A percentile compares a stretch with the other conserved stretches of the same genome.
phyloP scores from a whole-genome alignment of 352 stramenopile genomes.

The Globisporangium spiculum region DNA sequence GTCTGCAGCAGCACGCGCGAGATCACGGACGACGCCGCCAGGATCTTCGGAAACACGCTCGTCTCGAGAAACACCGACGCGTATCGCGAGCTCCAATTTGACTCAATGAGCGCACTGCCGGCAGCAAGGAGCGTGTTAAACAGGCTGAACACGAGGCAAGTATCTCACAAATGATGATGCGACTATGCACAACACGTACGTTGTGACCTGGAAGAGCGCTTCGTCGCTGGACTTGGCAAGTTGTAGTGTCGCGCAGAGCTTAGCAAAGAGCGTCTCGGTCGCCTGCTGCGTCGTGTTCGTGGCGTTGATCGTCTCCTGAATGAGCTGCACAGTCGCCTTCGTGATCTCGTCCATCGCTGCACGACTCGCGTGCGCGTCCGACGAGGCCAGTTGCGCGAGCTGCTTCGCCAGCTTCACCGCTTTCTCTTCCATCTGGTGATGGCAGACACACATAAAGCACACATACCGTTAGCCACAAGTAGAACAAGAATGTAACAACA shows the following conservation, averaged over 20 bases:
- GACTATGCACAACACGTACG: slow-evolving; percentile 21
- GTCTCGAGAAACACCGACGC: slow-evolving; percentile 55
- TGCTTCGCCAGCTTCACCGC: slow-evolving; percentile 41
- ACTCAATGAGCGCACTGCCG: slow-evolving; percentile 48
- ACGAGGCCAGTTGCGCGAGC: slow-evolving; percentile 24
- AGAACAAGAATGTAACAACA: background rate
- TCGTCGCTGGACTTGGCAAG: slow-evolving; percentile 54
- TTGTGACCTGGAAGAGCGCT: slow-evolving; percentile 54
- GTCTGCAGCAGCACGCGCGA: slow-evolving; percentile 71
- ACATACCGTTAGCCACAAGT: background rate
- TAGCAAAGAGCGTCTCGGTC: slow-evolving; percentile 50
- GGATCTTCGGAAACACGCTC: slow-evolving; percentile 57
- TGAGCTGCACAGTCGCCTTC: slow-evolving; percentile 30
- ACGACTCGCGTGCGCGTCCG: slow-evolving; percentile 30
- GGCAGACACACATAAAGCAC: background rate
- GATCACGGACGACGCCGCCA: slow-evolving; percentile 56
- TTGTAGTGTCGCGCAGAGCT: slow-evolving; percentile 43
- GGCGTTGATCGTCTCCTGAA: slow-evolving; percentile 62
- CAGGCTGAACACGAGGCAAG: background rate
- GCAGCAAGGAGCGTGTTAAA: background rate
- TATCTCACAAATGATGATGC: background rate
- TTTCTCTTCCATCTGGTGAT: slow-evolving; percentile 41
- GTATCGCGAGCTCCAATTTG: slow-evolving; percentile 72
- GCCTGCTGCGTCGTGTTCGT: slow-evolving; percentile 49
- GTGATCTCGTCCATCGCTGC: slow-evolving; percentile 26